Evolutionary conservation across 495 filamentous ascomycete genomes (phyloP).

Genomic region (Aspergillus saccharolyticus): DNA sequence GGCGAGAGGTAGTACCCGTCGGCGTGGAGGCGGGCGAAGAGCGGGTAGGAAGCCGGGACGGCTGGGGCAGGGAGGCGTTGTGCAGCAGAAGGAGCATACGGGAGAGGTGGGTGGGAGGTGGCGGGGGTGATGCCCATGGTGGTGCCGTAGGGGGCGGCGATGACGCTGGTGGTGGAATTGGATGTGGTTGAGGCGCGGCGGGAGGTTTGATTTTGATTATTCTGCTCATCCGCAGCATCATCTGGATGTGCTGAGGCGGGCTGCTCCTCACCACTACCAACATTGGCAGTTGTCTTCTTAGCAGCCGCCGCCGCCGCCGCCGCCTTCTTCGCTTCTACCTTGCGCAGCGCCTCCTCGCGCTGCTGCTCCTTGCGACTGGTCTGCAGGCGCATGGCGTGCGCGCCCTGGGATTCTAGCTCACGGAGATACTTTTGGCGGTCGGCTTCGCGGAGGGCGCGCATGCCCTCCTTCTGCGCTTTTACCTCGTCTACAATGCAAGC

Average conservation of each 20-base stretch:
- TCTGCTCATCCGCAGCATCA: constrained; percentile 2
- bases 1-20: constrained; percentile 83
- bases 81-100: constrained; percentile 24
- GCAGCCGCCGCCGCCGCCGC: constrained; percentile 28
- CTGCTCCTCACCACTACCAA: too few species aligned
- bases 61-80: constrained; percentile 34
- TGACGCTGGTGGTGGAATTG: constrained; percentile 14
- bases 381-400: constrained; percentile 38
- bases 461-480: constrained; percentile 55
- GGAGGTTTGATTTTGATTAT: constrained; percentile 20
- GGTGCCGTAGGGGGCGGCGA: constrained; percentile 8
- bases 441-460: constrained; percentile 52
- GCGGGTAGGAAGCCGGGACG: constrained; percentile 46
- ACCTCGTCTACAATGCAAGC: constrained; percentile 77
- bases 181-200: constrained; percentile 13
- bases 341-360: constrained; percentile 38
- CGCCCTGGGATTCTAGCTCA: constrained; percentile 42
- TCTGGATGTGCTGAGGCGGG: too few species aligned
- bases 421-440: constrained; percentile 47
- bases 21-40: constrained; percentile 66
- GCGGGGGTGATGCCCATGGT: constrained; percentile 54
- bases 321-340: constrained; percentile 35
- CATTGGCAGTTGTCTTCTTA: constrained; percentile 25
- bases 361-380: constrained; percentile 36
- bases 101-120: constrained; percentile 51